Evolutionary conservation across 1,139 yeast species (phyloP).

Genomic region (Spathaspora sp.): DNA sequence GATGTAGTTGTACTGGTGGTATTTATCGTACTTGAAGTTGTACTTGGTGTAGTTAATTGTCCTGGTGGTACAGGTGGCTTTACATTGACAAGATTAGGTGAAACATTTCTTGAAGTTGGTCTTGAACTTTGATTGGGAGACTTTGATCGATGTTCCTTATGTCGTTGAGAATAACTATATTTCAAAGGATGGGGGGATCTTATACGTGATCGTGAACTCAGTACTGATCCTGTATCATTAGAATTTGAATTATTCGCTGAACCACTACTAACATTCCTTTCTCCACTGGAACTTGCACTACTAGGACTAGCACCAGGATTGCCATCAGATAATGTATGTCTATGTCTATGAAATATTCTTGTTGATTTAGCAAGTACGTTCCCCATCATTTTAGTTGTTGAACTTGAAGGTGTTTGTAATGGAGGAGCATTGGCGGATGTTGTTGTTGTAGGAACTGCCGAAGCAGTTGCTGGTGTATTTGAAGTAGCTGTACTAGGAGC

Average conservation of each 20-base stretch:
- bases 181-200: slow-evolving; percentile 18
- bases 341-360: slow-evolving; percentile 29
- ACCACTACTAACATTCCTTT: neutral
- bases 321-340: slow-evolving; percentile 8
- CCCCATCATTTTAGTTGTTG: slow-evolving; percentile 27
- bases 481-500: neutral
- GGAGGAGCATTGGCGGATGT: slow-evolving; percentile 3
- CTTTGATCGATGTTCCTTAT: slow-evolving; percentile 34
- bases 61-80: neutral
- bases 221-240: slow-evolving; percentile 5
- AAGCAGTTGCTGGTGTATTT: slow-evolving; percentile 6
- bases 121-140: slow-evolving; percentile 14
- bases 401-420: slow-evolving; percentile 10
- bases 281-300: neutral
- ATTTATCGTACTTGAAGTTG: neutral
- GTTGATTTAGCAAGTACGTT: slow-evolving; percentile 33
- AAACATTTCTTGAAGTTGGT: slow-evolving; percentile 20
- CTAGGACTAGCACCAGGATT: neutral
- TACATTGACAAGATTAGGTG: slow-evolving; percentile 17
- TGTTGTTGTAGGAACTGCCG: slow-evolving; percentile 4
- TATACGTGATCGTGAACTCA: slow-evolving; percentile 6
- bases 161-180: slow-evolving; percentile 35
- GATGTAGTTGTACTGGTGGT: neutral
- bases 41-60: neutral
- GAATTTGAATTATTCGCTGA: slow-evolving; percentile 3